A percentile compares a stretch with the other conserved stretches of the same genome.
These are phyloP conservation scores for Phycomyces nitens DNA, from an alignment of 192 early-diverging fungal species.

Conservation along the genomic window DNA sequence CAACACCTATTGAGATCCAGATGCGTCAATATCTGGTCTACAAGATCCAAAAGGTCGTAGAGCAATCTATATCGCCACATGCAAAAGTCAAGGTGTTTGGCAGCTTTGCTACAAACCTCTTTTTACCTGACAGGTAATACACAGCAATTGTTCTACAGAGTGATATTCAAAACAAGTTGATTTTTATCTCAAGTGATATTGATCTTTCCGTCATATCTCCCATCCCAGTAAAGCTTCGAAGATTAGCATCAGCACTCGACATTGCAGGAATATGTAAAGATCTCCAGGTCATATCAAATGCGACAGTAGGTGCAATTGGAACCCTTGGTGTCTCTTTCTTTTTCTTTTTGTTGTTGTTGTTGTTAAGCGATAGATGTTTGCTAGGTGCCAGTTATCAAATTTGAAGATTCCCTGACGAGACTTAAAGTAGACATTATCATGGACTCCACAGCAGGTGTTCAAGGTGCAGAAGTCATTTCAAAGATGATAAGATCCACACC, in stretches of 20 bases:
- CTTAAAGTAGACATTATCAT: slow-evolving; percentile 83
- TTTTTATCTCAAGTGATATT: slow-evolving; percentile 36
- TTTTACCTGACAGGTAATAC: slow-evolving; percentile 79
- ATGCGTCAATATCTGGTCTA: slow-evolving; percentile 71
- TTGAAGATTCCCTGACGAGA: slow-evolving; percentile 66
- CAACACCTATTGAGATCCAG: slow-evolving; percentile 73
- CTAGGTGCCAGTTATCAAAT: slow-evolving; percentile 91
- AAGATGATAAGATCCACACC: slow-evolving; percentile 56
- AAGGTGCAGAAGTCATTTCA: slow-evolving; percentile 54
- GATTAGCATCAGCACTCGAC: slow-evolving; percentile 44
- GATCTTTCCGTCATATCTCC: slow-evolving; percentile 36
- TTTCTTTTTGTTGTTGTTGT: too few relatives aligned
- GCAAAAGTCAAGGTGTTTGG: slow-evolving; percentile 72
- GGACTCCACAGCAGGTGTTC: slow-evolving; percentile 66
- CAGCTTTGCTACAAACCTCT: slow-evolving; percentile 83
- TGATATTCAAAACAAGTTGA: too few relatives aligned
- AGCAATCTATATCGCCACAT: neutral
- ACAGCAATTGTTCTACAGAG: neutral
- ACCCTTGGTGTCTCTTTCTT: too few relatives aligned
- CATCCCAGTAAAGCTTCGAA: slow-evolving; percentile 24
- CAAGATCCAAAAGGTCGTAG: slow-evolving; percentile 49
- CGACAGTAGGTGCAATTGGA: slow-evolving; percentile 6
- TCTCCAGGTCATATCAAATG: slow-evolving; percentile 3
- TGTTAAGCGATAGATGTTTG: too few relatives aligned
- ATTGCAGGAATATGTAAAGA: neutral